A percentile compares a stretch with the other conserved stretches of the same genome.
phyloP scores from a whole-genome alignment of 2,329 filamentous ascomycete genomes.

The Teratosphaeria viscida region DNA sequence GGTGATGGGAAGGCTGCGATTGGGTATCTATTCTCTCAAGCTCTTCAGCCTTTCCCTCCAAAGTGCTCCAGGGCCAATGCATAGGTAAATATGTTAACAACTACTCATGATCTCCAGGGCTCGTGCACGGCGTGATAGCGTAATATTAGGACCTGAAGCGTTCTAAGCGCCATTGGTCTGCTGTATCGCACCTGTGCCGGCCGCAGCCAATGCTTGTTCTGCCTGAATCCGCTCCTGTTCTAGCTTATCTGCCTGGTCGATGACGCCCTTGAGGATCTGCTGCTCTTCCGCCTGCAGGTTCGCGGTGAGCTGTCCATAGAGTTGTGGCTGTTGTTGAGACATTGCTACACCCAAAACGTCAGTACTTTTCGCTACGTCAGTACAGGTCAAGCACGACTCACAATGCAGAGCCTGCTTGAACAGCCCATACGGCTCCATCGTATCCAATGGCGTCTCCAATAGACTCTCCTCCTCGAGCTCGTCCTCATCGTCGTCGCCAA shows the following conservation, averaged over 20 bases:
- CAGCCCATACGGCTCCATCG: conserved; percentile 84
- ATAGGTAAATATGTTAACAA: not conserved
- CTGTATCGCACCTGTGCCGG: not conserved
- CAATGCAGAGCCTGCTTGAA: conserved; percentile 76
- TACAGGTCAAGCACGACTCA: conserved; percentile 42
- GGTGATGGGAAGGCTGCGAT: not conserved
- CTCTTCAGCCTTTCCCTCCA: not conserved
- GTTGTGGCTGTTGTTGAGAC: conserved; percentile 81
- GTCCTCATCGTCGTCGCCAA: conserved; percentile 58
- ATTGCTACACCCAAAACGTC: conserved; percentile 36
- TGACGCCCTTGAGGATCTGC: conserved; percentile 64
- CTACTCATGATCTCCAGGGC: not conserved
- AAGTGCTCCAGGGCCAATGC: not conserved
- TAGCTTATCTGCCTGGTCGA: conserved; percentile 58
- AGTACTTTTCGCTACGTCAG: not conserved
- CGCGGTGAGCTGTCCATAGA: conserved; percentile 71
- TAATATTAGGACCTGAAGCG: not conserved
- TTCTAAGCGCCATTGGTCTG: not conserved
- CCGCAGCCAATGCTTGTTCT: conserved; percentile 7
- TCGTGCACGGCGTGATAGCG: not conserved
- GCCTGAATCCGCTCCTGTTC: conserved; percentile 7
- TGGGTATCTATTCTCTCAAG: not conserved
- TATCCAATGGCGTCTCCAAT: conserved; percentile 87
- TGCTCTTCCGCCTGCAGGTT: conserved; percentile 74
- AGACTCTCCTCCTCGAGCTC: conserved; percentile 86